Evolutionary conservation across 1,139 yeast species (phyloP), one percentile per base, ranked within the genome.

Genomic region (Nakaseomyces glabratus): DNA sequence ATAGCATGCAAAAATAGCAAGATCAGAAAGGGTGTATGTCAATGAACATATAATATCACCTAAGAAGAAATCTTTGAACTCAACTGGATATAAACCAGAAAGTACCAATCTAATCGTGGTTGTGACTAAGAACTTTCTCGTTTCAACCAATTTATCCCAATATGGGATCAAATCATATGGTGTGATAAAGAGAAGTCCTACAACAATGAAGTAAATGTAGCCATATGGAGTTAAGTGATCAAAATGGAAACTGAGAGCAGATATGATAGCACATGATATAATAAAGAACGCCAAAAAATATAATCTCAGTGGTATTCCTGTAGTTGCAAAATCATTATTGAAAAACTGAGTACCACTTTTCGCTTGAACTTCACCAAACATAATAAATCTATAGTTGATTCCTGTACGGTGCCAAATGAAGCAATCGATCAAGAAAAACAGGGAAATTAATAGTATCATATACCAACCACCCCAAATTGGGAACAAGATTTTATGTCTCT

Each of bases 381-480:
- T 88, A 43, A 90, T 86, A 51, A 90, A 88, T 49, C 81, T 81
- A 57, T 90, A 90, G 57, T 88, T 90, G 51, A 90, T 80, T 50
- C 82, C 82, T 58, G 63, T 79, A 34, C 60, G 55, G 19, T 76
- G 71, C 86, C 95, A 90, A 4, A 81, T 73, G 39, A 66, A 61
- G 53, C 93, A 73, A 53, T 82, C 77, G 24, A 82, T 41, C 7
- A 78, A 77, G 53, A 88, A 78, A 9, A 85, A 59, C 13, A 79
- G 48, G 10, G 76, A 60, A 50, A 80, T 68, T 12, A 86, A 48
- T 28, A 71, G 64, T 4, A 80, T 58, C 38, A 86, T 52, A 45
- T 86, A 73, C 55, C 85, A 85, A 1, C 97, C 97, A 4, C 79
- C 96, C 95, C 95, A 90, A 4, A 90, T 68, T 50, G 93, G 97